Evolutionary conservation across 1,284 basidiomycete genomes (phyloP), one percentile per base, ranked within the genome.

Genomic region (Dichomitus squalens): DNA sequence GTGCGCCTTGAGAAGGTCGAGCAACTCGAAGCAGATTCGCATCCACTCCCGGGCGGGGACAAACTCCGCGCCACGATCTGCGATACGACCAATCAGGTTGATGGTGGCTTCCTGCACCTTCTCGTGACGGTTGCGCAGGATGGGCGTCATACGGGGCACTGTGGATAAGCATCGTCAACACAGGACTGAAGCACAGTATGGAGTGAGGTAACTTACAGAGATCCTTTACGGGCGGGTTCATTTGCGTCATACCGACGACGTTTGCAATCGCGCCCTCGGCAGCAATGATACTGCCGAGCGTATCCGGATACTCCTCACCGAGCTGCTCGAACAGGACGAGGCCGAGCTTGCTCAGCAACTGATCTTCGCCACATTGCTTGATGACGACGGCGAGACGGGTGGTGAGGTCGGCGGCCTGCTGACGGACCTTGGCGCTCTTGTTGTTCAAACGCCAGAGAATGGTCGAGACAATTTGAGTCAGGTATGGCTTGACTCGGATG

Each of bases 61-160:
- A 61, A 95, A 98, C 76, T 99, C 97, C 38, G 97, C 95, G 59
- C 97, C 97, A 72, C 97, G 94, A 87, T 99, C 97, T 58, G 97
- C 96, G 66, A 99, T 98, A 75, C 96, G 95, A 66, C 97, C 97
- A 66, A 99, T 99, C 78, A 99, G 83, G 77, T 99, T 99, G 79
- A 99, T 99, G 3, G 95, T 98, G 1, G 97, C 95, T 74, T 99
- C 97, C 74, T 99, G 97, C 64, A 99, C 97, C 74, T 99, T 99
- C 75, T 99, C 97, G 74, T 99, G 97, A 72, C 97, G 86, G 74
- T 99, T 99, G 66, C 96, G 91, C 58, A 99, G 81, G 77, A 99
- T 99, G 2, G 97, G 97, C 1, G 96, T 99, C 96, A 99, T 98
- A 59, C 97, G 94, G 20, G 97, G 97, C 38, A 99, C 93, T 96